A percentile compares a stretch with the other conserved stretches of the same genome.
Conservation (phyloP, 1,284 basidiomycete genomes). For the Cryptococcus sp. region DNA sequence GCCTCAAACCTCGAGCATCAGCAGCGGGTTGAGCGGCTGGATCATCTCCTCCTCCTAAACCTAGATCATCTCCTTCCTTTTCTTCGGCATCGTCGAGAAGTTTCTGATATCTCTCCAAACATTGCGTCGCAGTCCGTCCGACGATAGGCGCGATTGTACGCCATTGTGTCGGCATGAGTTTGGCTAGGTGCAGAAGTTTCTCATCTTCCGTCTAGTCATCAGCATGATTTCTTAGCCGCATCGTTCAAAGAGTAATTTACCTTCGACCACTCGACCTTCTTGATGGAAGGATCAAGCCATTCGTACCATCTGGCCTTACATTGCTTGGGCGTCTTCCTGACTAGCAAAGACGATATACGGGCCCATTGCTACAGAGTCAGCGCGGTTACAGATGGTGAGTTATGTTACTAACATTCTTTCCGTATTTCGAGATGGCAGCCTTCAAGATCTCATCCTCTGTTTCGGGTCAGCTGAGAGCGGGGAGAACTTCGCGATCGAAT, state of each 20-base stretch:
- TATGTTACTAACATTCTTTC: slow-evolving; percentile 70
- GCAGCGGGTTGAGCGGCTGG: slow-evolving; percentile 79
- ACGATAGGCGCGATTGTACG: slow-evolving; percentile 98
- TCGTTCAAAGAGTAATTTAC: slow-evolving; percentile 49
- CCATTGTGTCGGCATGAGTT: slow-evolving; percentile 99
- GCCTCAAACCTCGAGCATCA: slow-evolving; percentile 80
- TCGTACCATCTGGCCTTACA: slow-evolving; percentile 99
- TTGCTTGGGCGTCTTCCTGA: slow-evolving; percentile 98
- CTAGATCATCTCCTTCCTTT: slow-evolving; percentile 88
- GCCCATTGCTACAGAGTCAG: slow-evolving; percentile 59
- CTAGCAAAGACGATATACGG: slow-evolving; percentile 94
- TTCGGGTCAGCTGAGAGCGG: slow-evolving; percentile 6
- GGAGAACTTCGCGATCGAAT: background rate
- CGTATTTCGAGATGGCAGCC: slow-evolving; percentile 95
- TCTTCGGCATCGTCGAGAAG: slow-evolving; percentile 94
- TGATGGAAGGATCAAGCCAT: slow-evolving; percentile 99
- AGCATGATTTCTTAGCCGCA: background rate
- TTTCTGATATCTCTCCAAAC: slow-evolving; percentile 96
- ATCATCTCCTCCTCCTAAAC: slow-evolving; percentile 73
- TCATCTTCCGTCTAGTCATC: slow-evolving; percentile 81
- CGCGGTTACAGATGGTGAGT: background rate
- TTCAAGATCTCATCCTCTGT: slow-evolving; percentile 90
- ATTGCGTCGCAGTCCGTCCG: slow-evolving; percentile 97
- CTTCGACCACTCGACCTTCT: slow-evolving; percentile 99
- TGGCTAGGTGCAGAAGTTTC: slow-evolving; percentile 94